Base-by-base conservation (phyloP, 1,284 basidiomycete genomes). In the Grifola frondosa region DNA sequence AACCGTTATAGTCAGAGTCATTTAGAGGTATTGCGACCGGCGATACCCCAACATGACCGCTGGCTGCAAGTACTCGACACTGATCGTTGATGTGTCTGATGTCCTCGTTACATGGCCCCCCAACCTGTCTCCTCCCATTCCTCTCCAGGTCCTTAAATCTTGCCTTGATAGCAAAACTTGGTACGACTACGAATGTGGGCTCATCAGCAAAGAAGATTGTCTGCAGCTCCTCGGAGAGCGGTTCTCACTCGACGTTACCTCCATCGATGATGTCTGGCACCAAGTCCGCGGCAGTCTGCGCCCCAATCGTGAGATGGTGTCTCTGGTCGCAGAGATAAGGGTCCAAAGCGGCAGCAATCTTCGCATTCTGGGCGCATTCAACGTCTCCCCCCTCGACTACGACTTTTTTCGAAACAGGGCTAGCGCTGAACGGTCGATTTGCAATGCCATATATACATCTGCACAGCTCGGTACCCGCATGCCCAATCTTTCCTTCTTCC, bases 31-130 rank as follows among this genome's bases (percentile, higher is more conserved):
- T n/a, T n/a, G n/a, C n/a, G n/a, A n/a, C n/a, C n/a, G n/a, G n/a
- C n/a, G n/a, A n/a, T n/a, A n/a, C n/a, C n/a, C n/a, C n/a, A n/a
- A n/a, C n/a, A n/a, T n/a, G n/a, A n/a, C n/a, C n/a, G n/a, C n/a
- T n/a, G n/a, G n/a, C n/a, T n/a, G n/a, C n/a, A n/a, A n/a, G n/a
- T n/a, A n/a, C n/a, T n/a, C n/a, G n/a, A n/a, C n/a, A n/a, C n/a
- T n/a, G n/a, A n/a, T 78, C 47, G 69, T 75, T 55, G 76, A 77
- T 59, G 56, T 78, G 20, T 74, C 76, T n/a, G 78, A 78, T 48
- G 76, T 78, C 22, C 64, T 79, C 22, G 77, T 78, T 56, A 68
- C 65, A 36, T 80, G 77, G 76, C 77, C 74, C 5, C 53, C 74
- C 1, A 49, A 67, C 6, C 74, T 75, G 0, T 67, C 65, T 36